Evolutionary conservation across 75 land plant species (phyloP).

Genomic region (Selaginella moellendorffii): DNA sequence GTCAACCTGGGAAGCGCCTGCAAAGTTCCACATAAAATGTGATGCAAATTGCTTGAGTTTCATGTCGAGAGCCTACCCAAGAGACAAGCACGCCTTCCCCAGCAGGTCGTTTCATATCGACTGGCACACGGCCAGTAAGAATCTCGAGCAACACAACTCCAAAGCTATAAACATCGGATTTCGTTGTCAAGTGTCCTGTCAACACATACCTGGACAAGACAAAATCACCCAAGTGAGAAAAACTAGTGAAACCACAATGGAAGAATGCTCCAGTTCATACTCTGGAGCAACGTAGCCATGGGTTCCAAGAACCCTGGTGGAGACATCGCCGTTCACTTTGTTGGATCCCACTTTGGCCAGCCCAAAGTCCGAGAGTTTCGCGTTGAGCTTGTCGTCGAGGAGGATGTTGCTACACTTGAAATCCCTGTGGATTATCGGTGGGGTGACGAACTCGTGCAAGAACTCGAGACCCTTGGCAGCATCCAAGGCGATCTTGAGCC

Average conservation of each 20-base stretch:
- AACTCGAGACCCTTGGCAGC: slow-evolving; percentile 3
- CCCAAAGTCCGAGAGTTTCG: slow-evolving; percentile 6
- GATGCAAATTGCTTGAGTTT: neutral
- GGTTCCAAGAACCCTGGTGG: slow-evolving; percentile 3
- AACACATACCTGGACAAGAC: neutral
- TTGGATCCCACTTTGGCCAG: neutral
- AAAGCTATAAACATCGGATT: slow-evolving; percentile 2
- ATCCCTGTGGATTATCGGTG: slow-evolving; percentile 7
- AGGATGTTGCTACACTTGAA: slow-evolving; percentile 8
- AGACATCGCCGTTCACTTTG: neutral
- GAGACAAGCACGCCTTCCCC: slow-evolving; percentile 8
- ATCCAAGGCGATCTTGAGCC: neutral
- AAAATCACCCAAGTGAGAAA: neutral
- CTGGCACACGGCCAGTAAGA: slow-evolving; percentile 5
- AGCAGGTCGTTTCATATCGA: slow-evolving; percentile 2
- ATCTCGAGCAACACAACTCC: slow-evolving; percentile 1
- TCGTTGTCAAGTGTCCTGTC: slow-evolving; percentile 7
- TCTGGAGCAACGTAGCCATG: slow-evolving; percentile 10
- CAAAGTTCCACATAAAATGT: neutral
- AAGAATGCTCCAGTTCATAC: too few relatives aligned
- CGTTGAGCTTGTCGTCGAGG: slow-evolving; percentile 7
- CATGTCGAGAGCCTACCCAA: neutral
- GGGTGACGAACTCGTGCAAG: neutral
- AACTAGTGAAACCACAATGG: too few relatives aligned
- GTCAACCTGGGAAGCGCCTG: slow-evolving; percentile 80